Conservation (phyloP, 2,329 filamentous ascomycete species). For the Aspergillus ochraceus region DNA sequence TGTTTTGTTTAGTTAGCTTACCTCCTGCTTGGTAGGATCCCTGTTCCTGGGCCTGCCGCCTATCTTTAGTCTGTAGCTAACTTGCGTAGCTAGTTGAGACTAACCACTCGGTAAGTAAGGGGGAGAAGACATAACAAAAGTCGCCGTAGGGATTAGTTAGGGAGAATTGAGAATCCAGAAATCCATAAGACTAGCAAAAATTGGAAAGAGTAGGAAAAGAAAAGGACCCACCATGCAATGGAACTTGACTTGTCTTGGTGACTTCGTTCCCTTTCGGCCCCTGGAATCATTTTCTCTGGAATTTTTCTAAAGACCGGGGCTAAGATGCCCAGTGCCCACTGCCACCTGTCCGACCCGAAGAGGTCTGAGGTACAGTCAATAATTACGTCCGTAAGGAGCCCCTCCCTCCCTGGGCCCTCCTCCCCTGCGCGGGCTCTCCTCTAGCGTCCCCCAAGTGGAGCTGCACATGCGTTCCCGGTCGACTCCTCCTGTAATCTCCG, state of each 20-base stretch:
- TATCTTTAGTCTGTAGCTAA: not conserved
- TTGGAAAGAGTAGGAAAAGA: not conserved
- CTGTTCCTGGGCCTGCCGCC: constrained; percentile 3
- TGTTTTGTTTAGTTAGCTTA: not conserved
- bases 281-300: constrained; percentile 15
- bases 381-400: not conserved
- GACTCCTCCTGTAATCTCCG: constrained; percentile 21
- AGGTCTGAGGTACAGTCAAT: not conserved
- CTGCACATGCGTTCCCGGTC: constrained; percentile 20
- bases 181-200: not conserved
- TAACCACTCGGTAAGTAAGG: not conserved
- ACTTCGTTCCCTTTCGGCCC: constrained; percentile 11
- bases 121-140: not conserved
- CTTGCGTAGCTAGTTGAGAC: not conserved
- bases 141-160: not conserved
- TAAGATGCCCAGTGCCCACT: not conserved
- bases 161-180: not conserved
- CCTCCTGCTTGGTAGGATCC: constrained; percentile 11
- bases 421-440: constrained; percentile 8
- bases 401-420: not conserved
- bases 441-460: constrained; percentile 7
- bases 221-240: constrained; percentile 11
- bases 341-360: not conserved
- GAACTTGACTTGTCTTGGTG: not conserved
- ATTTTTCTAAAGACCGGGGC: constrained; percentile 2